Conservation (phyloP, 495 filamentous ascomycete genomes). For the Pseudoneurospora amorphoporcata region DNA sequence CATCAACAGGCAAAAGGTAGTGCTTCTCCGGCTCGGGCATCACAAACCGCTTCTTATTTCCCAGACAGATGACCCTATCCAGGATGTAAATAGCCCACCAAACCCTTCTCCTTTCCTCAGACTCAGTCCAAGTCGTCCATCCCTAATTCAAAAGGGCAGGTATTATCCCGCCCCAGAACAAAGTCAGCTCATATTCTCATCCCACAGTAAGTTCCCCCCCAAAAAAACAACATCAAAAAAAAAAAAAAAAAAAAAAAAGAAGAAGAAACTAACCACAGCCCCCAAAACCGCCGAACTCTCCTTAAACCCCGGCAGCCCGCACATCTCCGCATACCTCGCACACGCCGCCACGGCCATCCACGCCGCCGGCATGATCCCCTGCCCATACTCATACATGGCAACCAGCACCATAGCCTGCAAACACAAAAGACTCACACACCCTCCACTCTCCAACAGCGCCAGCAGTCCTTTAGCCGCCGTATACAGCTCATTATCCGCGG, state of each 20-base stretch:
- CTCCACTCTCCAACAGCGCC: conserved; percentile 25
- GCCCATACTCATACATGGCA: conserved; percentile 37
- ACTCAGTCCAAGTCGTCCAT: conserved; percentile 36
- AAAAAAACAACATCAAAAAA: background rate
- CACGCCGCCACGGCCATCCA: conserved; percentile 35
- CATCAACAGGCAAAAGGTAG: conserved; percentile 33
- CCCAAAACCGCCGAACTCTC: conserved; percentile 26
- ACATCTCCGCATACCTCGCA: conserved; percentile 32
- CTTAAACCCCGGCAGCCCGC: conserved; percentile 33
- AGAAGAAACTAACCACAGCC: conserved; percentile 12
- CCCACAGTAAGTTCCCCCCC: background rate
- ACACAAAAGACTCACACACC: conserved; percentile 28
- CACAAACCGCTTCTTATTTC: conserved; percentile 31
- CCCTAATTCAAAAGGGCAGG: background rate
- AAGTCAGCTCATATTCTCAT: conserved; percentile 1
- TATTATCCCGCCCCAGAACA: background rate
- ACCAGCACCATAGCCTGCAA: conserved; percentile 37
- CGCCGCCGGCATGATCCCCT: conserved; percentile 39
- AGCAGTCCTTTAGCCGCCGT: conserved; percentile 31
- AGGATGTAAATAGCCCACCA: conserved; percentile 45
- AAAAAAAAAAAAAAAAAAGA: too few relatives aligned
- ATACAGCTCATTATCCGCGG: conserved; percentile 29
- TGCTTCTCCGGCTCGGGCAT: conserved; percentile 31
- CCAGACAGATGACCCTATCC: conserved; percentile 37
- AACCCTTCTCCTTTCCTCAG: conserved; percentile 36